Evolutionary conservation across 495 filamentous ascomycete species (phyloP).

Genomic region (Penicillium macrosclerotiorum): DNA sequence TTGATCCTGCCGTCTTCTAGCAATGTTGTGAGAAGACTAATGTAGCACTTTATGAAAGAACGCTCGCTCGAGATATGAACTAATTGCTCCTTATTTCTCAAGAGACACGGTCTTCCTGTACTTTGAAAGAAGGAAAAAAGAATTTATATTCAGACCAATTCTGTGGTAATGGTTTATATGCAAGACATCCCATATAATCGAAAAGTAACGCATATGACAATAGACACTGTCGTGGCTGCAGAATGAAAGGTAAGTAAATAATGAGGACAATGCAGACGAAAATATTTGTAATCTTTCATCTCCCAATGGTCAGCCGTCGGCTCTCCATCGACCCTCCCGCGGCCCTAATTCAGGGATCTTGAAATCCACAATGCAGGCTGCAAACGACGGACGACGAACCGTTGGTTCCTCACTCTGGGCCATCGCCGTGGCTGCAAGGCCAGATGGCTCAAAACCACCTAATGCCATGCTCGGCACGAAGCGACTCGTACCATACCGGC

Average conservation of each 20-base stretch:
- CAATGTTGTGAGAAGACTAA: too few species aligned
- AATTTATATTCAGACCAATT: neutral
- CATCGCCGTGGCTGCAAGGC: neutral
- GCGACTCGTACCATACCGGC: constrained; percentile 23
- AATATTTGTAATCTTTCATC: too few species aligned
- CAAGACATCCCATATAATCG: neutral
- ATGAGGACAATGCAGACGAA: too few species aligned
- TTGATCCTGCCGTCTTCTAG: neutral
- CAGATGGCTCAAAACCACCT: constrained; percentile 9
- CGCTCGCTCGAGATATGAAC: too few species aligned
- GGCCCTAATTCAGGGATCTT: constrained; percentile 36
- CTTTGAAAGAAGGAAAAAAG: neutral
- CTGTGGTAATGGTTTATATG: neutral
- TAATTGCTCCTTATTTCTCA: neutral
- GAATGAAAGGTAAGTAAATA: too few species aligned
- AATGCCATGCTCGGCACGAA: constrained; percentile 8
- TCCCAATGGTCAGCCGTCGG: neutral
- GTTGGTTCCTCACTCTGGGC: constrained; percentile 6
- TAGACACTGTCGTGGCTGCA: too few species aligned
- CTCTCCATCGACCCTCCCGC: constrained; percentile 21
- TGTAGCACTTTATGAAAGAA: too few species aligned
- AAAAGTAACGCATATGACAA: too few species aligned
- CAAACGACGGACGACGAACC: constrained; percentile 32
- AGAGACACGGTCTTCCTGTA: neutral
- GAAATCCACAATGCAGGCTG: constrained; percentile 42